Evolutionary conservation across 148 eudicot genomes (phyloP), one percentile per base, ranked within the genome.

Genomic region (Nepenthes gracilis): DNA sequence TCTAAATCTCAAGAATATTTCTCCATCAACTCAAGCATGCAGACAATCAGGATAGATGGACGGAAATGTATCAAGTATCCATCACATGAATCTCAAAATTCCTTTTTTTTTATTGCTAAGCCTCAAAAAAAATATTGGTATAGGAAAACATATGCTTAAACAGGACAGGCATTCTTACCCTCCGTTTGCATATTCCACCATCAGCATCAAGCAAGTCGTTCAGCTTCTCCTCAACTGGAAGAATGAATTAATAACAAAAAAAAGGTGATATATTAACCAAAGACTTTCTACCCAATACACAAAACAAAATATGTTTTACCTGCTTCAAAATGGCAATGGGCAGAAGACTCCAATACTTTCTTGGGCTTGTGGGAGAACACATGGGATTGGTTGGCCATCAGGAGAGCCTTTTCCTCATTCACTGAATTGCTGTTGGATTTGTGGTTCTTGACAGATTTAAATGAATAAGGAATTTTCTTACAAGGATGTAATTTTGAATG

Each of bases 171-270:
- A 49, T 11, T n/a, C 6, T 70, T 33, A 93, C 98, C 85, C 80
- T 89, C 56, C 87, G 74, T 72, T 88, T 88, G 86, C 91, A 88
- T 62, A 93, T 93, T 72, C 98, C 98, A 36, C 96, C 96, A 33
- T 81, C 85, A 69, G 70, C 57, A 78, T 88, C 91, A 32, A 93
- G 87, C 73, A 93, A 73, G 67, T 84, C 88, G 68, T 88, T 88
- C 58, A 93, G 89, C 75, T 81, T 89, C 78, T 71, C 85, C 73
- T 93, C 90, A 61, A 88, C 98, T 93, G 79, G 78, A 78, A 71
- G 53, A 65, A 65, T 12, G 32, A 54, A 56, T 6, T 49, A 12
- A 10, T 49, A 49, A 11, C 13, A 49, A 10, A 49, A 10, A 10
- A 6, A 11, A 5, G 6, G 15, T 2, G 11, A 12, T 2, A 49